These are phyloP conservation scores for Trichoderma sp. DNA, from an alignment of 2,329 filamentous ascomycete genomes.

Conservation along the genomic window DNA sequence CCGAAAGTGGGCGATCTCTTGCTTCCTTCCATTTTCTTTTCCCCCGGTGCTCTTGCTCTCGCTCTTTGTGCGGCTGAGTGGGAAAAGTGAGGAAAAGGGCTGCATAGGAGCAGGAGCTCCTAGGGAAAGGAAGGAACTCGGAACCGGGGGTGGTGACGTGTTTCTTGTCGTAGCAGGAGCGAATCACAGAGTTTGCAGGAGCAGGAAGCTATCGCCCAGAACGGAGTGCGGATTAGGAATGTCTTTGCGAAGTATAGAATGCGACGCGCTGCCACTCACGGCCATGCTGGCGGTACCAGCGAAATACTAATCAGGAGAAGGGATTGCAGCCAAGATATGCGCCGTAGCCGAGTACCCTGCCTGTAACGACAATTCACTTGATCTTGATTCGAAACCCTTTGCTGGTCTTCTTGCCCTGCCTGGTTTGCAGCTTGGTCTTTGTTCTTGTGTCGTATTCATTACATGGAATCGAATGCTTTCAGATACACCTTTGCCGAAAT, in stretches of 20 bases:
- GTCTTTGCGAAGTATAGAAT: background rate
- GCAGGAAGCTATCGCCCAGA: background rate
- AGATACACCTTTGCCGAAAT: background rate
- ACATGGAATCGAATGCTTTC: background rate
- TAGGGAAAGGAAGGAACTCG: background rate
- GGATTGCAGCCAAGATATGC: background rate
- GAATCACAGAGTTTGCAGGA: background rate
- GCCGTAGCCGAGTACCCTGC: background rate
- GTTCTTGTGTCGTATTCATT: background rate
- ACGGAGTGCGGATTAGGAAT: background rate
- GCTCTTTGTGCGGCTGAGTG: background rate
- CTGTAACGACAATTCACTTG: background rate
- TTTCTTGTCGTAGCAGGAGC: background rate
- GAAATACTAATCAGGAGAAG: background rate
- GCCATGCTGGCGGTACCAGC: background rate
- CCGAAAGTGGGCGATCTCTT: conserved; percentile 16
- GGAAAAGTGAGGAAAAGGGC: background rate
- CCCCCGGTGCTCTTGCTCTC: background rate
- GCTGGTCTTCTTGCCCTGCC: too few species aligned
- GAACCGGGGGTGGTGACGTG: background rate
- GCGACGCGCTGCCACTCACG: too few species aligned
- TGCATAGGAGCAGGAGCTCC: background rate
- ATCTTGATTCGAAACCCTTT: background rate
- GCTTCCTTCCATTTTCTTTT: background rate
- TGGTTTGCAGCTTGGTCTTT: too few species aligned